Conservation (phyloP, 495 filamentous ascomycete species). For the Viridothelium virens region DNA sequence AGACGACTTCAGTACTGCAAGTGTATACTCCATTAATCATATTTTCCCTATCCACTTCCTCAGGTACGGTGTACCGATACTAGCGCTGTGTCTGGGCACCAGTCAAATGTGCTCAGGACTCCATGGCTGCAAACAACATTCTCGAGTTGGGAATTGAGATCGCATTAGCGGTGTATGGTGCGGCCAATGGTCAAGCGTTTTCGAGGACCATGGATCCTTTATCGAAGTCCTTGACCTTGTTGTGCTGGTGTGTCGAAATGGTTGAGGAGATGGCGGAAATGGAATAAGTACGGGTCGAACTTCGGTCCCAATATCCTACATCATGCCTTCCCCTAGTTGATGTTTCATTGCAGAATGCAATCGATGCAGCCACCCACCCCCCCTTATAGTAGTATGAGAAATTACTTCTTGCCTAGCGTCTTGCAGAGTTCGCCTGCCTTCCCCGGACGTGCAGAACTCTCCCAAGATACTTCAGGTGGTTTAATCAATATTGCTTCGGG, state of each 20-base stretch:
- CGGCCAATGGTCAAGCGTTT: slow-evolving; percentile 72
- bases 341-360: too few relatives aligned
- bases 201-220: slow-evolving; percentile 81
- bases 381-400: too few relatives aligned
- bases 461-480: not conserved
- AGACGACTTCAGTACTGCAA: slow-evolving; percentile 35
- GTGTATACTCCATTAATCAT: slow-evolving; percentile 36
- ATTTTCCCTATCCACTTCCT: slow-evolving; percentile 36
- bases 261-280: slow-evolving; percentile 47
- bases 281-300: slow-evolving; percentile 36
- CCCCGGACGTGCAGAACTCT: not conserved
- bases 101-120: slow-evolving; percentile 71
- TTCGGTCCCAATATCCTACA: not conserved
- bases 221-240: slow-evolving; percentile 87
- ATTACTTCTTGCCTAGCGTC: too few relatives aligned
- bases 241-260: slow-evolving; percentile 69
- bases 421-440: not conserved
- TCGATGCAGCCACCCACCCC: too few relatives aligned
- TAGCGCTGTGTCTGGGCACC: slow-evolving; percentile 60
- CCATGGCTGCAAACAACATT: slow-evolving; percentile 92
- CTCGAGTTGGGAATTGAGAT: slow-evolving; percentile 94
- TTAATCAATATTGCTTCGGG: not conserved
- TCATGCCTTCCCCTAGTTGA: too few relatives aligned
- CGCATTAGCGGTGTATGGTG: slow-evolving; percentile 75
- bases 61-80: slow-evolving; percentile 28